These are phyloP conservation scores for Monosporascus sp. DNA, from an alignment of 2,329 filamentous ascomycete genomes.

Conservation along the genomic window DNA sequence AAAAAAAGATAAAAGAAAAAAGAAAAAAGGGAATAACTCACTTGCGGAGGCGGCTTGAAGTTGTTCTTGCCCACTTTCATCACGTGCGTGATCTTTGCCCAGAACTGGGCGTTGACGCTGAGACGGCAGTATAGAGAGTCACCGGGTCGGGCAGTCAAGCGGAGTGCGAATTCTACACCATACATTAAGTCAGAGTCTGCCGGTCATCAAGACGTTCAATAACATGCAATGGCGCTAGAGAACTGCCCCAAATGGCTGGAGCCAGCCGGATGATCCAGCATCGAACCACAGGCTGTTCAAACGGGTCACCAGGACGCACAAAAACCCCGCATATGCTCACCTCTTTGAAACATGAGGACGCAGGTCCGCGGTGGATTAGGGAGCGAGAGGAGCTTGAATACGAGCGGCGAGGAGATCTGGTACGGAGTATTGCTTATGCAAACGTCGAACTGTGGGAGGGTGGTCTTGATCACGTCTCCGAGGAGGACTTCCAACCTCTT, in stretches of 20 bases:
- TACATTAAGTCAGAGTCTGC: not conserved
- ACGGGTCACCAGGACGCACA: too few relatives aligned
- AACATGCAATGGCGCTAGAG: too few relatives aligned
- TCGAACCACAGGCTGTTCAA: too few relatives aligned
- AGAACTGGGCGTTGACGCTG: conserved; percentile 91
- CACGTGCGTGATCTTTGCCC: conserved; percentile 53
- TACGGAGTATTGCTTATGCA: conserved; percentile 76
- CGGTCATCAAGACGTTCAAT: not conserved
- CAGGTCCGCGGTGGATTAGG: conserved; percentile 75
- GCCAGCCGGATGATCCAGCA: too few relatives aligned
- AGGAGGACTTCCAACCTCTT: conserved; percentile 82
- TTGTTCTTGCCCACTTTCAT: conserved; percentile 97
- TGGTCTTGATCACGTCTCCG: conserved; percentile 89
- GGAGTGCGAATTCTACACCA: conserved; percentile 74
- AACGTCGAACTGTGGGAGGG: conserved; percentile 65
- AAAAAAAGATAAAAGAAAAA: too few relatives aligned
- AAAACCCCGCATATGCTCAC: not conserved
- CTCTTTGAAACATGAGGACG: conserved; percentile 90
- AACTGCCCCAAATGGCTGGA: too few relatives aligned
- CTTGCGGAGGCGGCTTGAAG: conserved; percentile 79
- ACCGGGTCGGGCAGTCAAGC: conserved; percentile 80
- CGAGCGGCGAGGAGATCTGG: conserved; percentile 79
- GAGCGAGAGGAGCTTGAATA: conserved; percentile 82
- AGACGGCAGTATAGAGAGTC: conserved; percentile 89
- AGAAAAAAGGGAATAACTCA: not conserved